phyloP scores from a whole-genome alignment of 768 basidiomycete genomes.

The Tulasnella sp. region DNA sequence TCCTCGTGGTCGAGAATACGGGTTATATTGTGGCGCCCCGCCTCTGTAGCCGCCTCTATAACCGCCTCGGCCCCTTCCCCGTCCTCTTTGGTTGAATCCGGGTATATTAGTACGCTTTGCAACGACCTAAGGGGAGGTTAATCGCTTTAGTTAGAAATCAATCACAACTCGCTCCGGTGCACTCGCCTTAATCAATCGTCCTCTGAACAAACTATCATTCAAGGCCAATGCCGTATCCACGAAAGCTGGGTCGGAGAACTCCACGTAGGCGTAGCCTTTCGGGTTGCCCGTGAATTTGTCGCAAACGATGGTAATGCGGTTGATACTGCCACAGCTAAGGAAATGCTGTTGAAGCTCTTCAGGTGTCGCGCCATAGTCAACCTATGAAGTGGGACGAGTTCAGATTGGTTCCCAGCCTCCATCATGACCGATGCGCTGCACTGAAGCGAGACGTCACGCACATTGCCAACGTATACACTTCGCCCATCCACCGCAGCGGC shows the following conservation, averaged over 20 bases:
- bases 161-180: conserved; percentile 38
- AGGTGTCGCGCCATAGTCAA: conserved; percentile 95
- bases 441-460: conserved; percentile 49
- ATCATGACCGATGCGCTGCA: not conserved
- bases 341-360: conserved; percentile 99
- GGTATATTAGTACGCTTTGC: conserved; percentile 96
- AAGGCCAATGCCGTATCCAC: conserved; percentile 89
- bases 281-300: conserved; percentile 99
- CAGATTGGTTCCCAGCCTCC: not conserved
- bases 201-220: conserved; percentile 95
- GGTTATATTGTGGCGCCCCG: conserved; percentile 57
- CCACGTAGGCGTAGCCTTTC: conserved; percentile 99
- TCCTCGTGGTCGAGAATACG: conserved; percentile 70
- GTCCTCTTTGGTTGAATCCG: conserved; percentile 80
- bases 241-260: conserved; percentile 91
- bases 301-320: conserved; percentile 97
- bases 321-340: conserved; percentile 96
- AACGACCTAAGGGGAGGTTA: conserved; percentile 66
- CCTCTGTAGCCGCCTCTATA: conserved; percentile 64
- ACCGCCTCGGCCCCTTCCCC: conserved; percentile 60
- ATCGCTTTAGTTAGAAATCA: conserved; percentile 14
- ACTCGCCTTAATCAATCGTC: conserved; percentile 85
- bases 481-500: conserved; percentile 76
- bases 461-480: conserved; percentile 96
- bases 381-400: conserved; percentile 53